A percentile compares a stretch with the other conserved stretches of the same genome.
These are phyloP conservation scores for Fusarium nisikadoi DNA, from an alignment of 2,329 filamentous ascomycete genomes.

Conservation along the genomic window DNA sequence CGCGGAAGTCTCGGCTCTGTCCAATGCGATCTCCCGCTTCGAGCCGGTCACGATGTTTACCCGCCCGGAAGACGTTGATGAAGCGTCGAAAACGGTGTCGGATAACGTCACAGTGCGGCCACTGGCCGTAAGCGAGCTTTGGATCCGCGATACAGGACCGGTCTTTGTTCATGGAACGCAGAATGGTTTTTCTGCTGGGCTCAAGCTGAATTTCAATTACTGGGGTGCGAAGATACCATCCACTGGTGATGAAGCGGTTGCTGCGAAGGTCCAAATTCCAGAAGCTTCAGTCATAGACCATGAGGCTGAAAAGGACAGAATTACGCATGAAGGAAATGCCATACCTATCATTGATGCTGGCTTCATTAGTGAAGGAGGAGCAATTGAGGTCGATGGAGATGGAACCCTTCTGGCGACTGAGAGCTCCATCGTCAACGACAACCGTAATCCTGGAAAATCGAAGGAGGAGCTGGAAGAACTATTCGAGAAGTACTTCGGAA, in stretches of 20 bases:
- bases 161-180: conserved; percentile 27
- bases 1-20: conserved; percentile 40
- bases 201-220: conserved; percentile 45
- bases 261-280: conserved; percentile 2
- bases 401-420: conserved; percentile 45
- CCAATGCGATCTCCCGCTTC: conserved; percentile 41
- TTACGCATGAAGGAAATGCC: fast-evolving
- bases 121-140: conserved; percentile 35
- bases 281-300: not conserved
- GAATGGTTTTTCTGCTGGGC: conserved; percentile 15
- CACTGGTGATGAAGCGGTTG: conserved; percentile 17
- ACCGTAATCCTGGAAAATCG: conserved; percentile 40
- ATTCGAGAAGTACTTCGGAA: conserved; percentile 37
- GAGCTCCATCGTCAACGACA: conserved; percentile 45
- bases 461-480: conserved; percentile 37
- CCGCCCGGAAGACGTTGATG: not conserved
- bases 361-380: conserved; percentile 39
- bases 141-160: conserved; percentile 46
- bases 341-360: conserved; percentile 10
- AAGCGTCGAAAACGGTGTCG: conserved; percentile 8
- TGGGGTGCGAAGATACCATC: conserved; percentile 42
- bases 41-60: conserved; percentile 42
- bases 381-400: conserved; percentile 44
- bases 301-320: not conserved
- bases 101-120: conserved; percentile 3